Conservation (phyloP, 257 asterid genomes). For the Solanum boliviense region DNA sequence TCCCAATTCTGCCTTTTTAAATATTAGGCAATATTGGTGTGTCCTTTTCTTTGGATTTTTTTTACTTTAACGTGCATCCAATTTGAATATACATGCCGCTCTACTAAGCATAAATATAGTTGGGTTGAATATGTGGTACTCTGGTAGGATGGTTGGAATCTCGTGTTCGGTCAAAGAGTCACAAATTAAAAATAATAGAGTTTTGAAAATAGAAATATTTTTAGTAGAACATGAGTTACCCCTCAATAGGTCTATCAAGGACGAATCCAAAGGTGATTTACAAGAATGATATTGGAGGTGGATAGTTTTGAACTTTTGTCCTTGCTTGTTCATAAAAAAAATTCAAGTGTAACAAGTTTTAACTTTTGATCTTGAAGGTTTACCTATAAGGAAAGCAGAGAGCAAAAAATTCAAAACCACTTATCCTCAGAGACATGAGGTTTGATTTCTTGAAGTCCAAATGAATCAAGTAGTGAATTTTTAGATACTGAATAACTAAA, state of each 20-base stretch:
- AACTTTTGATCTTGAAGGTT: background rate
- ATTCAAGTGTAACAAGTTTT: fast-evolving
- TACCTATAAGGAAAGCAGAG: fast-evolving
- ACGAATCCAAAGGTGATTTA: background rate
- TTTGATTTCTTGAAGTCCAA: background rate
- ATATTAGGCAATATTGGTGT: background rate
- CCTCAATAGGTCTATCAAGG: background rate
- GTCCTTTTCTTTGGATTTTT: too few relatives aligned
- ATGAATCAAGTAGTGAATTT: background rate
- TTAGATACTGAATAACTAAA: background rate
- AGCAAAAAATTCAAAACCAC: background rate
- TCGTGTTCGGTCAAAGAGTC: fast-evolving
- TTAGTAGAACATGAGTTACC: background rate
- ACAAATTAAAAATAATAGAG: too few relatives aligned
- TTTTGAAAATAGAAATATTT: background rate
- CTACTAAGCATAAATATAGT: background rate
- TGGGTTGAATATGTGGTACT: background rate
- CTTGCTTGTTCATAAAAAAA: background rate
- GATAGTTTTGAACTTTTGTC: background rate
- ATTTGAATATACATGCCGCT: background rate
- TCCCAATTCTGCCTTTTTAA: background rate
- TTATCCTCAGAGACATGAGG: background rate
- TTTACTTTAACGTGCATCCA: background rate
- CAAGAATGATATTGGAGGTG: background rate
- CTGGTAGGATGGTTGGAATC: background rate